Percentiles rank a stretch among this genome's conserved stretches.
These are phyloP conservation scores for Leishmania lainsoni DNA, from an alignment of 208 protist genomes.

Conservation along the genomic window DNA sequence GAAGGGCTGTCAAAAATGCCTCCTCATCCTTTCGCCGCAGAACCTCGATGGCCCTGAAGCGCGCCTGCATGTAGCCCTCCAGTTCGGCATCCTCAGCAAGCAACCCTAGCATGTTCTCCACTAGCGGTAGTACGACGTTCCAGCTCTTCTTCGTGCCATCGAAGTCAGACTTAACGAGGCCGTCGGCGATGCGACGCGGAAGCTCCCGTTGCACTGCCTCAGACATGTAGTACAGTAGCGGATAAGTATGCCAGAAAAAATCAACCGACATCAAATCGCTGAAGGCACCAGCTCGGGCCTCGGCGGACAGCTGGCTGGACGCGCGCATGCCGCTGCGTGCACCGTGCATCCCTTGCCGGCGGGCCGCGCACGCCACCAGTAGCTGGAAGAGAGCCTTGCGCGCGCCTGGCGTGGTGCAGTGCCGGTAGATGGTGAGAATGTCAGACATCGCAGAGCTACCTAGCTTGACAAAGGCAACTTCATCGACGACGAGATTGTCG, in stretches of 20 bases:
- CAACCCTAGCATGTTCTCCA: constrained; percentile 59
- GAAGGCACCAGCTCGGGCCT: constrained; percentile 30
- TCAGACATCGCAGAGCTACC: constrained; percentile 49
- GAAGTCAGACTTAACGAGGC: constrained; percentile 66
- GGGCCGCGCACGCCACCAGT: constrained; percentile 65
- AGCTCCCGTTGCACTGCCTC: constrained; percentile 55
- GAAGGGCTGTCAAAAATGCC: constrained; percentile 24
- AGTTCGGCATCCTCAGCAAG: constrained; percentile 66
- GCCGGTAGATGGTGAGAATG: constrained; percentile 63
- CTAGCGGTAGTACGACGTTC: constrained; percentile 55
- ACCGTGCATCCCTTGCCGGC: constrained; percentile 26
- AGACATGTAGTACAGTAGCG: constrained; percentile 80
- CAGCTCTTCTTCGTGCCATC: constrained; percentile 52
- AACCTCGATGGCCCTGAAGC: constrained; percentile 35
- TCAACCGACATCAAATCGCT: constrained; percentile 62
- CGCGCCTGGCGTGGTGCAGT: constrained; percentile 56
- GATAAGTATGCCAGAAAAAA: constrained; percentile 80
- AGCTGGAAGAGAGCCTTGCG: constrained; percentile 73
- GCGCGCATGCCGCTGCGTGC: constrained; percentile 8
- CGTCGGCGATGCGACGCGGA: constrained; percentile 59
- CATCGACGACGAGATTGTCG: constrained; percentile 39
- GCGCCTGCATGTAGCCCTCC: constrained; percentile 38
- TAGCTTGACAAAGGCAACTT: constrained; percentile 47
- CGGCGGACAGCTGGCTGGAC: constrained; percentile 13
- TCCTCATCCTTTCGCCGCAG: constrained; percentile 27